A percentile compares a stretch with the other conserved stretches of the same genome.
These are phyloP conservation scores for Dactylellina drechsleri DNA, from an alignment of 2,329 filamentous ascomycete genomes.

Conservation along the genomic window DNA sequence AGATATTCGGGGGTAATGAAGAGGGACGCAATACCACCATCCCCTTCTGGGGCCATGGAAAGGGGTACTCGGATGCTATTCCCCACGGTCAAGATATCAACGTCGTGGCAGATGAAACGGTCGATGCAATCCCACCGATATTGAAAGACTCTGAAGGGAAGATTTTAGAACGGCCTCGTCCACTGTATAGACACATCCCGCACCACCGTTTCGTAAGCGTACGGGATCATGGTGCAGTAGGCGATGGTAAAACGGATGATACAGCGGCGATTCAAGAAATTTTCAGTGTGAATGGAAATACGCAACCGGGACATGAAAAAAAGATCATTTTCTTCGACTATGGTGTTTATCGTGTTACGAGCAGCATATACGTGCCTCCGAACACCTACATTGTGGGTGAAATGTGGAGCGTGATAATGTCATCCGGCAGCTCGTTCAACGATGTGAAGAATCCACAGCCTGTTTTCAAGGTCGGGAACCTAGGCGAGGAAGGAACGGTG, in stretches of 20 bases:
- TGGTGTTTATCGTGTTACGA: slow-evolving; percentile 64
- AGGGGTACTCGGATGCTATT: slow-evolving; percentile 39
- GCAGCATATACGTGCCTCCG: slow-evolving; percentile 65
- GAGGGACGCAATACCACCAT: slow-evolving; percentile 38
- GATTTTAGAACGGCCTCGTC: slow-evolving; percentile 86
- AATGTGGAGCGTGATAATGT: slow-evolving; percentile 67
- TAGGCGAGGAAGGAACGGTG: slow-evolving; percentile 65
- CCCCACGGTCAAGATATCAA: slow-evolving; percentile 42
- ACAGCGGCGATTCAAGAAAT: slow-evolving; percentile 83
- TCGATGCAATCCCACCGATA: slow-evolving; percentile 28
- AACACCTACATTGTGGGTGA: slow-evolving; percentile 69
- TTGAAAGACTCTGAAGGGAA: slow-evolving; percentile 68
- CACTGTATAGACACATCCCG: slow-evolving; percentile 79
- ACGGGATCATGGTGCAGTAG: slow-evolving; percentile 87
- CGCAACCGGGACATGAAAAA: slow-evolving; percentile 71
- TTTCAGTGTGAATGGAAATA: slow-evolving; percentile 70
- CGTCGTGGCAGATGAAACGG: slow-evolving; percentile 44
- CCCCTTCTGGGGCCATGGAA: slow-evolving; percentile 52
- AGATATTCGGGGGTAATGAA: slow-evolving; percentile 43
- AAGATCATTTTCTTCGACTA: slow-evolving; percentile 64
- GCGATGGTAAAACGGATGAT: slow-evolving; percentile 88
- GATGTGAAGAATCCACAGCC: slow-evolving; percentile 64
- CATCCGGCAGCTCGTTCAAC: slow-evolving; percentile 64
- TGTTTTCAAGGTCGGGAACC: slow-evolving; percentile 67
- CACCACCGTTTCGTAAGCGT: slow-evolving; percentile 64